Conservation (phyloP, 768 basidiomycete genomes). For the Porphyrellus cyaneotinctus region DNA sequence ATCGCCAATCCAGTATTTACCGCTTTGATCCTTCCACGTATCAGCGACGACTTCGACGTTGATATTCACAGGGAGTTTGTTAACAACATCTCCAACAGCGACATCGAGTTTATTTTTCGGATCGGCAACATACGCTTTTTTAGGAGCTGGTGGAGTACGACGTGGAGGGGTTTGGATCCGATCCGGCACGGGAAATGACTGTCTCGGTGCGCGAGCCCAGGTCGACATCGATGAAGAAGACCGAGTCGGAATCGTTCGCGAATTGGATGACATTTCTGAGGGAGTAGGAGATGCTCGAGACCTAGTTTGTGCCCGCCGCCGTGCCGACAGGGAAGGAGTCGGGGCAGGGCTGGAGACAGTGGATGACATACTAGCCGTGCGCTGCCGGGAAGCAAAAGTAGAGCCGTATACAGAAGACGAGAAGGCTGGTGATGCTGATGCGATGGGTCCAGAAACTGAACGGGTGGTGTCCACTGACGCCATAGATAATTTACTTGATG, state of each 20-base stretch:
- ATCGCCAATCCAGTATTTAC: constrained; percentile 95
- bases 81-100: constrained; percentile 89
- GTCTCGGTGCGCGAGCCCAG: constrained; percentile 67
- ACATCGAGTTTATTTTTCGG: constrained; percentile 91
- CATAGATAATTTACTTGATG: constrained; percentile 56
- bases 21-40: constrained; percentile 89
- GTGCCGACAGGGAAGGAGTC: constrained; percentile 30
- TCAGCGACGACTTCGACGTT: constrained; percentile 77
- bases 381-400: constrained; percentile 82
- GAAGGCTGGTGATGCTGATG: constrained; percentile 32
- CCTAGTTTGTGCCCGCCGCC: constrained; percentile 42
- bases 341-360: constrained; percentile 36
- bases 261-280: constrained; percentile 53
- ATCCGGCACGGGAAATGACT: constrained; percentile 48
- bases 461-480: constrained; percentile 44
- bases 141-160: constrained; percentile 35
- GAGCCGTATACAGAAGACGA: constrained; percentile 46
- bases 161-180: constrained; percentile 46
- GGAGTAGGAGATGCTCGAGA: constrained; percentile 56
- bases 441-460: constrained; percentile 67
- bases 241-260: constrained; percentile 45
- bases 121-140: constrained; percentile 78
- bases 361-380: constrained; percentile 61
- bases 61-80: constrained; percentile 80
- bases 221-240: constrained; percentile 48